A percentile compares a stretch with the other conserved stretches of the same genome.
These are phyloP conservation scores for Monosporascus sp. DNA, from an alignment of 2,329 filamentous ascomycete species.

Conservation along the genomic window DNA sequence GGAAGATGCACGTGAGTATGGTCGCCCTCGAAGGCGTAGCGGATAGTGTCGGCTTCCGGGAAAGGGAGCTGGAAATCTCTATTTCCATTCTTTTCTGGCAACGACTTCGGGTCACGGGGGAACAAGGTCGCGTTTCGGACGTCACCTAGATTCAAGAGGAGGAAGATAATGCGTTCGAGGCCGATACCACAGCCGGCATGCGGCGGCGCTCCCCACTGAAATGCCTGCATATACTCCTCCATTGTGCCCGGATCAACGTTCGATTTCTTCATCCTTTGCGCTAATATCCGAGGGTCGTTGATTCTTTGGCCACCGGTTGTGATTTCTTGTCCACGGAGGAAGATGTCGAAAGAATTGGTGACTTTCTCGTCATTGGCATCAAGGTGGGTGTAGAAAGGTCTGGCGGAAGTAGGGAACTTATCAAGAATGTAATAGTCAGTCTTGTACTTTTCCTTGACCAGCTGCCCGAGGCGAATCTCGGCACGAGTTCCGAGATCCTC, in stretches of 20 bases:
- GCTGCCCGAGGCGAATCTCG: constrained; percentile 77
- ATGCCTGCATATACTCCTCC: constrained; percentile 85
- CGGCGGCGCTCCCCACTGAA: constrained; percentile 82
- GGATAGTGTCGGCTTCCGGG: constrained; percentile 78
- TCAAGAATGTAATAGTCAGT: constrained; percentile 94
- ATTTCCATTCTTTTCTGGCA: constrained; percentile 56
- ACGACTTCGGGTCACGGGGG: constrained; percentile 81
- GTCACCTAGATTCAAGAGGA: constrained; percentile 80
- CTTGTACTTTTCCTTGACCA: constrained; percentile 79
- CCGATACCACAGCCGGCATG: constrained; percentile 89
- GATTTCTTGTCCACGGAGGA: constrained; percentile 88
- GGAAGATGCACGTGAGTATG: constrained; percentile 55
- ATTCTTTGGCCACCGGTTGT: constrained; percentile 91
- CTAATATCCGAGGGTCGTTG: constrained; percentile 69
- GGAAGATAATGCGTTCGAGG: constrained; percentile 80
- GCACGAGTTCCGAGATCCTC: constrained; percentile 83
- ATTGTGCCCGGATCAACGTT: constrained; percentile 77
- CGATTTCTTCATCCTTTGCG: constrained; percentile 67
- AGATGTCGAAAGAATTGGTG: constrained; percentile 94
- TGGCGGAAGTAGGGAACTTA: constrained; percentile 79
- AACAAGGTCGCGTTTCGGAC: constrained; percentile 85
- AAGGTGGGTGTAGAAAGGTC: constrained; percentile 89
- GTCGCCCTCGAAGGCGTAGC: constrained; percentile 44
- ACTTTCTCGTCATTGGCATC: constrained; percentile 49
- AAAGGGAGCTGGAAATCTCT: constrained; percentile 59